phyloP scores from a whole-genome alignment of 345 rosid species.

The Dipteronia dyeriana region DNA sequence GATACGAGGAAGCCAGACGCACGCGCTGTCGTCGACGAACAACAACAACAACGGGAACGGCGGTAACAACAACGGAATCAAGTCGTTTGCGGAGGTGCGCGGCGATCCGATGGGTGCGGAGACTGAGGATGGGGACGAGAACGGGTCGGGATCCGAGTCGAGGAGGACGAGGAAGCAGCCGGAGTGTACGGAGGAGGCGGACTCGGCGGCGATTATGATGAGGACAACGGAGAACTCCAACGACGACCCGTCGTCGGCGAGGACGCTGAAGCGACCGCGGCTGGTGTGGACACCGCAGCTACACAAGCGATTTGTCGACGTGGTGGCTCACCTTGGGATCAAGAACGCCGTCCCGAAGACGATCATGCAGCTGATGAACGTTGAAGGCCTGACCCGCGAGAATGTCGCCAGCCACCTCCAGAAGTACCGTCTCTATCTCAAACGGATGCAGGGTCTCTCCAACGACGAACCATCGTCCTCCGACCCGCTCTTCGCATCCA shows the following conservation, averaged over 20 bases:
- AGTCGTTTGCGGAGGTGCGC: constrained; percentile 29
- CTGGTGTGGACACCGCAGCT: constrained; percentile 98
- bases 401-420: constrained; percentile 97
- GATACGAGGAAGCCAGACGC: constrained; percentile 41
- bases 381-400: constrained; percentile 89
- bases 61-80: constrained; percentile 33
- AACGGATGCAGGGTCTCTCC: constrained; percentile 82
- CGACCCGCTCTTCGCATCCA: constrained; percentile 78
- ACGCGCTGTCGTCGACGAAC: constrained; percentile 35
- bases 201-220: constrained; percentile 43
- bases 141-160: constrained; percentile 59
- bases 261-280: constrained; percentile 72
- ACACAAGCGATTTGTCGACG: constrained; percentile 95
- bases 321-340: constrained; percentile 81
- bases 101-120: constrained; percentile 42
- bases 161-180: constrained; percentile 58
- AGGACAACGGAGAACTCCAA: constrained; percentile 39
- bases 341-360: constrained; percentile 98
- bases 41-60: constrained; percentile 16
- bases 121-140: constrained; percentile 45
- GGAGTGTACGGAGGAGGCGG: constrained; percentile 71
- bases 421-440: constrained; percentile 85
- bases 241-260: constrained; percentile 66
- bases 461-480: constrained; percentile 63
- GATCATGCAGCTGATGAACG: constrained; percentile 99